Evolutionary conservation across 1,284 basidiomycete genomes (phyloP), one percentile per base, ranked within the genome.

Genomic region (Coniferiporia sulphurascens): DNA sequence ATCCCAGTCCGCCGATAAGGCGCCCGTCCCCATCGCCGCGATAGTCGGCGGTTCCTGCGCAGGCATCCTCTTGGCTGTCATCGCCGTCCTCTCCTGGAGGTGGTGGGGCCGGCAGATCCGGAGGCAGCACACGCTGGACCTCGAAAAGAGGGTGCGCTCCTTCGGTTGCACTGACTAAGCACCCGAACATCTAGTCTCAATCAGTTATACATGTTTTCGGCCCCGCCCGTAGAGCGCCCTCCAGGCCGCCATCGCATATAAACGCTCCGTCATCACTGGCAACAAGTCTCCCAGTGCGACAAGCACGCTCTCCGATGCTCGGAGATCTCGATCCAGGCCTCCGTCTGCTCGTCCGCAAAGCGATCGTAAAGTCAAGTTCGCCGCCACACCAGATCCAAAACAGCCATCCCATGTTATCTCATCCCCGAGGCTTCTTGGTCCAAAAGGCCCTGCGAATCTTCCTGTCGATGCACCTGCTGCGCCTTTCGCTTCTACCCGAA

Each of bases 11-110:
- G 22, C 15, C 56, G 43, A 44, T 13, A 59, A 12, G 46, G 51
- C 44, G 27, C 54, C 59, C 19, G 57, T 83, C 6, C 82, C 82
- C 9, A 67, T 83, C 15, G 77, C 67, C 15, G 77, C 80, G 5
- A 80, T 85, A 62, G 78, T 73, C 5, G 82, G 82, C 8, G 83
- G 82, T 2, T 70, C 75, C 0, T 71, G 67, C 1, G 82, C 72
- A 1, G 83, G 83, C 17, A 73, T 76, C 22, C 56, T 76, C 8
- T 70, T 85, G 15, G 81, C 80, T 6, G 59, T 82, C 8, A 63
- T 73, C 4, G 70, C 72, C 5, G 76, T 78, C 6, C 61, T 77
- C 43, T 71, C 69, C 19, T 86, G 81, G 80, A 69, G 74, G 34
- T 76, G 73, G 62, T 84, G 83, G 82, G 77, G 79, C 15, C 72